A percentile compares a stretch with the other conserved stretches of the same genome.
phyloP scores from a whole-genome alignment of 2,329 filamentous ascomycete genomes.

The Stachybotrys chlorohalonatus region DNA sequence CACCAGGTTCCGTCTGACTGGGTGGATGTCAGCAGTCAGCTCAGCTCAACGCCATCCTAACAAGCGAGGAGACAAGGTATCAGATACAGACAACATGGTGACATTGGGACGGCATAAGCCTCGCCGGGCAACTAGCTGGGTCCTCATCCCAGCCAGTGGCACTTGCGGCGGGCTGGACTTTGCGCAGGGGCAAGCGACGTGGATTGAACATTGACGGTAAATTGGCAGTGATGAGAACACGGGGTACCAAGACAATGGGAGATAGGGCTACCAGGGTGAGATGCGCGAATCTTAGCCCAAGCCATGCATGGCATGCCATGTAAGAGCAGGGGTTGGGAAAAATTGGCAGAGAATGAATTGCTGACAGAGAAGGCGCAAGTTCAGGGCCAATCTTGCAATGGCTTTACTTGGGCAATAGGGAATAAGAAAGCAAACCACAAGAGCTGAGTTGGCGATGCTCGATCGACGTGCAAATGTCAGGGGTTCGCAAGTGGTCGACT shows the following conservation, averaged over 20 bases:
- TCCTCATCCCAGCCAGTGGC: background rate
- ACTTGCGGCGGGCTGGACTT: background rate
- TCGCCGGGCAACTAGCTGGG: background rate
- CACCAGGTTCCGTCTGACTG: slow-evolving; percentile 51
- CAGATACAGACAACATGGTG: slow-evolving; percentile 9
- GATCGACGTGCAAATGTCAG: background rate
- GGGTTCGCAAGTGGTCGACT: background rate
- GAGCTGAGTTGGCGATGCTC: slow-evolving; percentile 7
- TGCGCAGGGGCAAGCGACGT: background rate
- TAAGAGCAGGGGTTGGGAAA: background rate
- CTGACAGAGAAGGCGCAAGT: background rate
- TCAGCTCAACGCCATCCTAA: slow-evolving; percentile 12
- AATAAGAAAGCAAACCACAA: slow-evolving; percentile 4
- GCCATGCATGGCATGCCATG: background rate
- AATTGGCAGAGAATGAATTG: background rate
- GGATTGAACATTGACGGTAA: no score
- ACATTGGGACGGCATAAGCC: background rate
- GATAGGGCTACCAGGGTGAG: background rate
- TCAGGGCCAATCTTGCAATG: background rate
- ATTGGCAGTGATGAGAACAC: background rate
- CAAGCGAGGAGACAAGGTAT: slow-evolving; percentile 8
- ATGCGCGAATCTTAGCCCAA: no score
- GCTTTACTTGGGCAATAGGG: background rate
- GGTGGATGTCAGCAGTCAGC: slow-evolving; percentile 11
- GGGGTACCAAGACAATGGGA: background rate